Evolutionary conservation across 1,284 basidiomycete species (phyloP), one percentile per base, ranked within the genome.

Genomic region (Malassezia cuniculi): DNA sequence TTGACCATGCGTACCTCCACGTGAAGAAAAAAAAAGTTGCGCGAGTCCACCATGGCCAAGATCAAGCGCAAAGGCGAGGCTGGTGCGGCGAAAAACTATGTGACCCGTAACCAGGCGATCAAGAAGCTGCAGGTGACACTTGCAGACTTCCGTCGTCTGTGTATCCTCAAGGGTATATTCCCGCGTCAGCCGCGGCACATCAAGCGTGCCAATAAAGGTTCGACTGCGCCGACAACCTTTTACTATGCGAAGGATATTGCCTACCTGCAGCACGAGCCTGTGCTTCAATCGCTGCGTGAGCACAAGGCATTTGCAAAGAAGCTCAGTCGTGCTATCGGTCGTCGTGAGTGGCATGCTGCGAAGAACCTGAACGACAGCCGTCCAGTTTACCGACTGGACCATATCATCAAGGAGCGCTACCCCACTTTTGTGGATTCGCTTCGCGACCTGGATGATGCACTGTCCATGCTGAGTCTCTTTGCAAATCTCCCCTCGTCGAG

Each of bases 261-360:
- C 40, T 97, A 90, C 70, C 78, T 99, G 33, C 81, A 86, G 12
- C 93, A 99, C 66, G 93, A 99, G 69, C 93, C 93, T 1, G 81
- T 97, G 5, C 74, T 97, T n/a, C 79, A 78, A 67, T 93, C 87
- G 66, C 75, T 99, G 44, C 76, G 93, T 60, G 87, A 97, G 68
- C 90, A 99, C 74, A 99, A 97, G 70, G 80, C 87, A 0, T 97
- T 97, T 57, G 90, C 93, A 1, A 97, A 95, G 73, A 94, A 94
- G 70, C 77, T 99, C 36, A 81, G 85, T 45, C 77, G 85, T 45
- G 90, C 93, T 12, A 74, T 99, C 34, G 93, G 90, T 17, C 75
- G 89, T 48, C 80, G 82, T 39, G 89, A 99, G 73, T 95, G 87
- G 86, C 82, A 78, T 39, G 79, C 80, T 46, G 93, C 93, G 12